A percentile compares a stretch with the other conserved stretches of the same genome.
Evolutionary conservation across 306 rosid genomes (phyloP).

Genomic region (Cucurbita ficifolia): DNA sequence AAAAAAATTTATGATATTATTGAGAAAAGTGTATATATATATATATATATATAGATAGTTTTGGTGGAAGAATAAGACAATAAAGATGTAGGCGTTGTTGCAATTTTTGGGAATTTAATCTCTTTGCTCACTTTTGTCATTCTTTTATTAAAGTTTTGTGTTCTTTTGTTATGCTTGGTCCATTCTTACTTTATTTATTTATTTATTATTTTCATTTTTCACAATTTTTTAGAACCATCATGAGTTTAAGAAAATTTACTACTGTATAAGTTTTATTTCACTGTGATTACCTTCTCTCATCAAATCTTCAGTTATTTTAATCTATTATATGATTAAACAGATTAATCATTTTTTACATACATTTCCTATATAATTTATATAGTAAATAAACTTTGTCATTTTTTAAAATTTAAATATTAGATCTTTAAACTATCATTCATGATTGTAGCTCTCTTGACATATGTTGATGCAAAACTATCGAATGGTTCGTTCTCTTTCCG

Average conservation of each 20-base stretch:
- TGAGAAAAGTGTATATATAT: too few species aligned
- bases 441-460: too few species aligned
- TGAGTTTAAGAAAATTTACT: not conserved
- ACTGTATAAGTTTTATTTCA: not conserved
- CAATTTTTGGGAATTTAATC: slow-evolving; percentile 13
- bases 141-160: slow-evolving; percentile 24
- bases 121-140: slow-evolving; percentile 36
- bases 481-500: too few species aligned
- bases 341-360: not conserved
- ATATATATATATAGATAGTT: too few species aligned
- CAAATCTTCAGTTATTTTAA: not conserved
- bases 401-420: not conserved
- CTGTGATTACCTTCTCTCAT: too few species aligned
- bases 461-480: too few species aligned
- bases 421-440: not conserved
- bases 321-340: not conserved
- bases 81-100: not conserved
- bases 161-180: slow-evolving; percentile 37
- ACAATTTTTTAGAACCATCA: not conserved
- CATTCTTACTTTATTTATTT: slow-evolving; percentile 11
- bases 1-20: too few species aligned
- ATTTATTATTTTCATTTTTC: not conserved
- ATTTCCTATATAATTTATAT: not conserved
- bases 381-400: not conserved
- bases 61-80: slow-evolving; percentile 6